Evolutionary conservation across 441 rosid species (phyloP), one percentile per base, ranked within the genome.

Genomic region (Gossypium lobatum): DNA sequence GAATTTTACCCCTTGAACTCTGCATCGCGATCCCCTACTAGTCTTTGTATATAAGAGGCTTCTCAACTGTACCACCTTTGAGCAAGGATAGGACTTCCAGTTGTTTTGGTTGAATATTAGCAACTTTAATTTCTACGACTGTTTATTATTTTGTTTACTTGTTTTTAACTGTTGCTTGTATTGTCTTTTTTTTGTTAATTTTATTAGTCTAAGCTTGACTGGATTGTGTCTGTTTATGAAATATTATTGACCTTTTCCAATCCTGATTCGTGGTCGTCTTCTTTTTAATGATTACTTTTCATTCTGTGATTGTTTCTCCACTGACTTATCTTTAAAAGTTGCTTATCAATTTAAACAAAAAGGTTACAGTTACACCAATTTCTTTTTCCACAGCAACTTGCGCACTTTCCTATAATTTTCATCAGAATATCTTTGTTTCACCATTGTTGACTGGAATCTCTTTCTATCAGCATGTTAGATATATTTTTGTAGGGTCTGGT

Each of bases 131-230:
- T 52, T 17, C n/a, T 26, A 1, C 2, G 18, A 50, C 13, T 50
- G 72, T 46, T 50, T 26, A 48, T 48, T n/a, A 11, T 67, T 45
- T 25, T 46, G 39, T 48, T 64, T 65, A 42, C 70, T 65, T 21
- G 34, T 66, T 18, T 66, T 42, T 11, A 65, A 21, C 13, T 21
- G 55, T 45, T 65, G 55, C 34, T 66, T 66, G 20, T 21, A 16
- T 52, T 58, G 34, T 23, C 16, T 13, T 68, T 26, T 34, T 68
- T 11, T 26, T 34, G 25, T 68, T 68, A n/a, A 52, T 26, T 67
- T 68, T 52, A 52, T 16, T 52, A 50, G 17, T 8, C 48, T 31
- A 31, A 50, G 42, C 42, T 48, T 67, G 42, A 67, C 26, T 67
- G 42, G 52, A 50, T n/a, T 7, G 23, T 67, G 42, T 25, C 42